Percentiles rank a stretch among this genome's conserved stretches.
Evolutionary conservation across 2,329 filamentous ascomycete genomes (phyloP).

Genomic region (Alternaria sp.): DNA sequence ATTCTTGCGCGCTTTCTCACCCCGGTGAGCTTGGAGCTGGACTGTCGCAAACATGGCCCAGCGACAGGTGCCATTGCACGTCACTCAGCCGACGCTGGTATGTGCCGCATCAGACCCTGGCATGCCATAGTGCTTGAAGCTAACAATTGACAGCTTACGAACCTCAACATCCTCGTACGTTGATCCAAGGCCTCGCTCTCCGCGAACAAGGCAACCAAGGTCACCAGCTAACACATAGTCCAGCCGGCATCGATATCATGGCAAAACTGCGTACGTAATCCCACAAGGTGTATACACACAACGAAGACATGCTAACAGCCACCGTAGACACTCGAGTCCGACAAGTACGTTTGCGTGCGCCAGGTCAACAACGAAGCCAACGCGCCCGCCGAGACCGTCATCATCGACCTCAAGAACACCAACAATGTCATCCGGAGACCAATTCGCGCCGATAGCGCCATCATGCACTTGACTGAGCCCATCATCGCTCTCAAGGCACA

Average conservation of each 20-base stretch:
- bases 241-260: constrained; percentile 79
- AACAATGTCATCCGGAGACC: constrained; percentile 94
- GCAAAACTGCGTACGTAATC: constrained; percentile 77
- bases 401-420: constrained; percentile 95
- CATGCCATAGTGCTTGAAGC: constrained; percentile 18
- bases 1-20: constrained; percentile 38
- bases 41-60: constrained; percentile 63
- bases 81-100: constrained; percentile 83
- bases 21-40: constrained; percentile 48
- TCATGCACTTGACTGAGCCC: constrained; percentile 98
- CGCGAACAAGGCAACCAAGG: constrained; percentile 18
- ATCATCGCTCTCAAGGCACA: constrained; percentile 97
- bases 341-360: constrained; percentile 93
- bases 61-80: constrained; percentile 82
- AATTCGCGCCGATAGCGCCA: constrained; percentile 99
- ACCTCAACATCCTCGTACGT: constrained; percentile 58
- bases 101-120: constrained; percentile 20
- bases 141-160: constrained; percentile 51
- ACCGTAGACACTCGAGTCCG: constrained; percentile 90
- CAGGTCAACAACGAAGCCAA: constrained; percentile 83
- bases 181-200: constrained; percentile 14
- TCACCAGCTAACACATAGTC: constrained; percentile 38
- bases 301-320: constrained; percentile 25
- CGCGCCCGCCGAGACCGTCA: constrained; percentile 90
- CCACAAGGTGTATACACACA: not conserved